Conservation (phyloP, 768 basidiomycete genomes). For the Postia placenta region DNA sequence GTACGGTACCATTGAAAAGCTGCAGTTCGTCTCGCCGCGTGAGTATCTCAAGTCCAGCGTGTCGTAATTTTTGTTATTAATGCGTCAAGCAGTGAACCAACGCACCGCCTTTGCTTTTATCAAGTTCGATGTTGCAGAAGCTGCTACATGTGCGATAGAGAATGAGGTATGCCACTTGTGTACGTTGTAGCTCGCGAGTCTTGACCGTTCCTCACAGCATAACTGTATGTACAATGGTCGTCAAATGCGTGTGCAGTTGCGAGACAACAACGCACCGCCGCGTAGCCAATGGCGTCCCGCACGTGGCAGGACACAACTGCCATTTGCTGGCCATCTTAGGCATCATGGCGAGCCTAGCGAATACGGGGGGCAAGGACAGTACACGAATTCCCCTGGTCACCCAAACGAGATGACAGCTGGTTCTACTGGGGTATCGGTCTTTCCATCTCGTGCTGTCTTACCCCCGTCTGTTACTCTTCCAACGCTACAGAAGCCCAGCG, state of each 20-base stretch:
- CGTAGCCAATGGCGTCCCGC: conserved; percentile 42
- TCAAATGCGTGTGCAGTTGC: conserved; percentile 67
- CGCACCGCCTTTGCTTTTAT: conserved; percentile 77
- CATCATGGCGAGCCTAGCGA: conserved; percentile 25
- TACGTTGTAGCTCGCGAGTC: too few species aligned
- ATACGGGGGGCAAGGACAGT: not conserved
- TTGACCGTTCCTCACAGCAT: conserved; percentile 39
- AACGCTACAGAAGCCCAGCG: too few species aligned
- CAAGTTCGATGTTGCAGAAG: conserved; percentile 56
- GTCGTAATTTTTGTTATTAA: not conserved
- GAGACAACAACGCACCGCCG: conserved; percentile 54
- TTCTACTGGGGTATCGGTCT: too few species aligned
- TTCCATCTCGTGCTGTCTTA: too few species aligned
- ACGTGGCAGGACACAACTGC: conserved; percentile 17
- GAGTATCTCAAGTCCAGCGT: conserved; percentile 16
- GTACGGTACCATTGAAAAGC: conserved; percentile 58
- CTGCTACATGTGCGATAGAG: conserved; percentile 59
- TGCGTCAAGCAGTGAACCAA: conserved; percentile 40
- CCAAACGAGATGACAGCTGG: too few species aligned
- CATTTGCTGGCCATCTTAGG: conserved; percentile 5
- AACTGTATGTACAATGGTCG: conserved; percentile 65
- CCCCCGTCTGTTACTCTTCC: too few species aligned
- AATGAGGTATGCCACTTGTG: conserved; percentile 43
- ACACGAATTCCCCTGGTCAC: not conserved
- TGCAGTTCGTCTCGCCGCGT: conserved; percentile 66